Evolutionary conservation across 768 basidiomycete species (phyloP), one percentile per base, ranked within the genome.

Genomic region (Russula virescens): DNA sequence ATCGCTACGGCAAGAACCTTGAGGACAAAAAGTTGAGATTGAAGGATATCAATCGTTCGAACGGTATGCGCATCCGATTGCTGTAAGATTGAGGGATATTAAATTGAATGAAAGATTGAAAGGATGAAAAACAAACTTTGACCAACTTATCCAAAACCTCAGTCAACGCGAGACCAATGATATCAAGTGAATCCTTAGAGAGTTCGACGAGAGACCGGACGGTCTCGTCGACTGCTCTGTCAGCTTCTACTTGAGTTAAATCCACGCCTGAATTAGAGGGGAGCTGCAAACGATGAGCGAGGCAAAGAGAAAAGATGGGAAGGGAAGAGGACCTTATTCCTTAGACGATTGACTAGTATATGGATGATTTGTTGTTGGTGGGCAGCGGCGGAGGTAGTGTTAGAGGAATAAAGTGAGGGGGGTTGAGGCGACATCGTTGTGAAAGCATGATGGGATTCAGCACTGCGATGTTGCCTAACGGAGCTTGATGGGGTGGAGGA

Each of bases 291-390:
- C 23, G 31, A 55, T 43, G 31, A 48, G 51, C 58, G 54, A 63
- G 60, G n/a, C 57, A 63, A 57, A 38, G 43, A 23, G 53, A 38
- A 18, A 55, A 42, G 38, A 58, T 18, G 14, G 28, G 35, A 46
- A 4, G 18, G 2, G 23, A 42, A 23, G 70, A 77, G 45, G 57
- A 89, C 93, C 83, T 91, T 94, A 74, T 84, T 82, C 75, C 86
- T 88, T 70, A 95, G 75, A 69, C 92, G 81, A 69, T 83, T 86
- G 40, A 95, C 89, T 65, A 95, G 77, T 9, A 85, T 86, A 66
- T 86, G 82, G 38, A 94, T 85, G 57, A 91, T 83, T 78, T 87
- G 91, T 75, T 91, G 88, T 71, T 94, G 89, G 1, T 88, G 86
- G 2, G 83, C 83, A 9, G 81, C 21, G 58, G 60, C 66, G 56